Evolutionary conservation across 78 protist species (phyloP).

Genomic region (Mastigamoeba balamuthi): DNA sequence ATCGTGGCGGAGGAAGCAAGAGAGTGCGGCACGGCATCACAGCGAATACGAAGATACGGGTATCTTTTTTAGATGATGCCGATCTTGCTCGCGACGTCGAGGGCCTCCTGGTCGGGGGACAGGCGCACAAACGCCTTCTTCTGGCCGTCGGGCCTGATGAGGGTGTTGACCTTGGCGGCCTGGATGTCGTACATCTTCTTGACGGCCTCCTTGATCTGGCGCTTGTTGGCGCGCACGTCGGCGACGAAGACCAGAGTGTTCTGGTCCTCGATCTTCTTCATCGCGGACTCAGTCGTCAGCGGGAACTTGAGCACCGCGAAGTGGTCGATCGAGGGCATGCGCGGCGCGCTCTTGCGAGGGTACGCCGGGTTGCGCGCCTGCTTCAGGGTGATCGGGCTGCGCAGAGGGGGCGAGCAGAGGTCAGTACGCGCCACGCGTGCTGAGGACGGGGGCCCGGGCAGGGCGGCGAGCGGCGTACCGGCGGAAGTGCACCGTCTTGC

Average conservation of each 20-base stretch:
- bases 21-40: too few species aligned
- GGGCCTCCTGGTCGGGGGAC: constrained; percentile 43
- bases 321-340: background rate
- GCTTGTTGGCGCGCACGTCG: constrained; percentile 77
- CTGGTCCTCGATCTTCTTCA: constrained; percentile 89
- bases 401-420: too few species aligned
- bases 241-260: constrained; percentile 89
- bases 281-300: constrained; percentile 80
- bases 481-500: too few species aligned
- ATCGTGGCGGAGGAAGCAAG: too few species aligned
- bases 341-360: background rate
- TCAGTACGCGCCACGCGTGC: too few species aligned
- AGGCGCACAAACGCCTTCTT: constrained; percentile 93
- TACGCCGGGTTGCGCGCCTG: background rate
- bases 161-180: constrained; percentile 73
- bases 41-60: too few species aligned
- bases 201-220: constrained; percentile 75
- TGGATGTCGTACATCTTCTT: constrained; percentile 66
- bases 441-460: too few species aligned
- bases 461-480: too few species aligned
- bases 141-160: constrained; percentile 79
- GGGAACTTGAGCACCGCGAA: constrained; percentile 68
- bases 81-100: constrained; percentile 73
- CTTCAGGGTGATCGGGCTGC: too few species aligned
- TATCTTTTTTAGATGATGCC: constrained; percentile 57